Evolutionary conservation across 306 rosid species (phyloP).

Genomic region (Vigna radiata): DNA sequence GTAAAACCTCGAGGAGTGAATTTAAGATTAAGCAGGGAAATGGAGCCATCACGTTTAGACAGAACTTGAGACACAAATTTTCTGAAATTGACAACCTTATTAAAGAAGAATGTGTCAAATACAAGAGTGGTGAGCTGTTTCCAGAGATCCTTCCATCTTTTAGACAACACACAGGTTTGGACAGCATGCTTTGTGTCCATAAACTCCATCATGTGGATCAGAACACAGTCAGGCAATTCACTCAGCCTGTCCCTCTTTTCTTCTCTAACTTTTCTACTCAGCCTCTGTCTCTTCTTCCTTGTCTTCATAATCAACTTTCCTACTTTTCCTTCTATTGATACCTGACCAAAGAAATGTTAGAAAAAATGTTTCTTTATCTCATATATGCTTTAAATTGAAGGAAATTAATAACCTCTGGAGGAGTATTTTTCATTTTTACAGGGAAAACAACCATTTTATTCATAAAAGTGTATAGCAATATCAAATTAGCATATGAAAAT

Average conservation of each 20-base stretch:
- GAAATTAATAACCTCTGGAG: too few relatives aligned
- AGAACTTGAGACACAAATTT: neutral
- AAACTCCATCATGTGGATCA: neutral
- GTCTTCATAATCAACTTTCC: neutral
- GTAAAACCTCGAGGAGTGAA: accelerated
- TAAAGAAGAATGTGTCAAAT: neutral
- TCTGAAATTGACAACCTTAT: neutral
- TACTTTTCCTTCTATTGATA: neutral
- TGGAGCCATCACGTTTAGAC: neutral
- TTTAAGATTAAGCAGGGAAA: neutral
- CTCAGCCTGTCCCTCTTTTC: too few relatives aligned
- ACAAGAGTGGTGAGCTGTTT: too few relatives aligned
- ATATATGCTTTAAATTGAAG: neutral
- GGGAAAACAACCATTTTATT: too few relatives aligned
- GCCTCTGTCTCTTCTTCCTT: neutral
- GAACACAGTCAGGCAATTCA: too few relatives aligned
- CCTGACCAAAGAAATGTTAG: neutral
- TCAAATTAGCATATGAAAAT: too few relatives aligned
- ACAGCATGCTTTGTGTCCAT: neutral
- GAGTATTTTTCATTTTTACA: too few relatives aligned
- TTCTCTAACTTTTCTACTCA: neutral
- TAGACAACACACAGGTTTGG: neutral
- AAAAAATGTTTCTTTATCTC: neutral
- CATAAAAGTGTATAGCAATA: too few relatives aligned
- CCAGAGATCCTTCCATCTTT: too few relatives aligned